A percentile compares a stretch with the other conserved stretches of the same genome.
These are phyloP conservation scores for Wickerhamomyces alni DNA, from an alignment of 805 yeast species.

Conservation along the genomic window DNA sequence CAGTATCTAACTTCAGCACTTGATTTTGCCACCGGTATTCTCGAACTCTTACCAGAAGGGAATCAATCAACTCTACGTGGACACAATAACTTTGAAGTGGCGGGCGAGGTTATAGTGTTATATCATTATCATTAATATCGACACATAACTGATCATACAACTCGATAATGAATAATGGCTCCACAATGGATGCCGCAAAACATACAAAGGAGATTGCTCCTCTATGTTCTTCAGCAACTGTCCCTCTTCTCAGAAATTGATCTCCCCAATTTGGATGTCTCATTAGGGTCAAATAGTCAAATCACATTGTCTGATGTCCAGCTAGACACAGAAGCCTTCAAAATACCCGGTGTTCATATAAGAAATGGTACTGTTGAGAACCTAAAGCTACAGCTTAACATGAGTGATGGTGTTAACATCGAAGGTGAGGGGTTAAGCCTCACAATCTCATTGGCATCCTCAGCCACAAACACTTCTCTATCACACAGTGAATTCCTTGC, in stretches of 20 bases:
- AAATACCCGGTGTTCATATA: slow-evolving; percentile 56
- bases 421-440: slow-evolving; percentile 51
- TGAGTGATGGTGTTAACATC: slow-evolving; percentile 65
- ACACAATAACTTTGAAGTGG: too few relatives aligned
- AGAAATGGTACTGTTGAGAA: slow-evolving; percentile 55
- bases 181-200: slow-evolving; percentile 75
- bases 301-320: slow-evolving; percentile 55
- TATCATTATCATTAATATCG: too few relatives aligned
- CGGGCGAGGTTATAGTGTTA: not conserved
- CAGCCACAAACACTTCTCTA: slow-evolving; percentile 1
- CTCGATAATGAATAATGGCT: slow-evolving; percentile 13
- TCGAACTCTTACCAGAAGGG: too few relatives aligned
- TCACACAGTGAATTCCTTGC: slow-evolving; percentile 13
- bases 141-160: too few relatives aligned
- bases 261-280: slow-evolving; percentile 74
- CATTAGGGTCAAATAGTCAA: slow-evolving; percentile 52
- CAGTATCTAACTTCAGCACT: too few relatives aligned
- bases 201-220: slow-evolving; percentile 73
- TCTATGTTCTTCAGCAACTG: slow-evolving; percentile 75
- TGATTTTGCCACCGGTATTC: too few relatives aligned
- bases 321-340: slow-evolving; percentile 65
- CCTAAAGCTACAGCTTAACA: slow-evolving; percentile 53
- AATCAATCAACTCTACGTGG: too few relatives aligned
- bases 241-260: slow-evolving; percentile 79
- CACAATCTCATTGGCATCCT: slow-evolving; percentile 30